Conservation (phyloP, 257 asterid genomes). For the Gentiana dahurica region DNA sequence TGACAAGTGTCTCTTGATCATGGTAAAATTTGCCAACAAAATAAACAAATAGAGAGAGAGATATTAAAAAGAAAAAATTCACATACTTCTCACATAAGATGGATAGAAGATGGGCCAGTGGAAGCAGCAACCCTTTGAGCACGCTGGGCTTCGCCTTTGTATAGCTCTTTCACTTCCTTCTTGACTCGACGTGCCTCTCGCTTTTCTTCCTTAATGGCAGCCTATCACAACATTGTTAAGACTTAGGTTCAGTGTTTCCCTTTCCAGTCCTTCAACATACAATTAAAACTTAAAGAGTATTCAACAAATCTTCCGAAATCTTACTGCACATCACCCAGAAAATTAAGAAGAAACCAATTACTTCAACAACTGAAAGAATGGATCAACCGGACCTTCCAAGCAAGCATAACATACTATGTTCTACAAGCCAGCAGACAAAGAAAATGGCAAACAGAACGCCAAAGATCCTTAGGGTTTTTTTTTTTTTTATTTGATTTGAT, state of each 20-base stretch:
- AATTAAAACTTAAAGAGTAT: neutral
- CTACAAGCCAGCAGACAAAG: too few species aligned
- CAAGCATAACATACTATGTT: too few species aligned
- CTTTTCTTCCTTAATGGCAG: constrained; percentile 75
- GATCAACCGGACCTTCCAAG: too few species aligned
- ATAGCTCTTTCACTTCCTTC: constrained; percentile 64
- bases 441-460: too few species aligned
- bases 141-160: constrained; percentile 60
- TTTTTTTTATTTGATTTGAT: too few species aligned
- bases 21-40: too few species aligned
- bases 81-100: constrained; percentile 50
- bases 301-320: neutral
- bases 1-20: too few species aligned
- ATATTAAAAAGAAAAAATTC: neutral
- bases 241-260: too few species aligned
- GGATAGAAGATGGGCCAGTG: constrained; percentile 82
- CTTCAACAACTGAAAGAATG: too few species aligned
- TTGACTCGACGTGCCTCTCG: constrained; percentile 82
- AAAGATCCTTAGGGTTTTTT: too few species aligned
- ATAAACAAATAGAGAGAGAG: neutral
- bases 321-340: neutral
- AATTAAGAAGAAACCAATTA: too few species aligned
- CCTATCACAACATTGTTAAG: constrained; percentile 31
- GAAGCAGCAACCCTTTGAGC: constrained; percentile 95
- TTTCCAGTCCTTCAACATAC: too few species aligned